A percentile compares a stretch with the other conserved stretches of the same genome.
Evolutionary conservation across 2,329 filamentous ascomycete genomes (phyloP).

Genomic region (Aspergillus sp.): DNA sequence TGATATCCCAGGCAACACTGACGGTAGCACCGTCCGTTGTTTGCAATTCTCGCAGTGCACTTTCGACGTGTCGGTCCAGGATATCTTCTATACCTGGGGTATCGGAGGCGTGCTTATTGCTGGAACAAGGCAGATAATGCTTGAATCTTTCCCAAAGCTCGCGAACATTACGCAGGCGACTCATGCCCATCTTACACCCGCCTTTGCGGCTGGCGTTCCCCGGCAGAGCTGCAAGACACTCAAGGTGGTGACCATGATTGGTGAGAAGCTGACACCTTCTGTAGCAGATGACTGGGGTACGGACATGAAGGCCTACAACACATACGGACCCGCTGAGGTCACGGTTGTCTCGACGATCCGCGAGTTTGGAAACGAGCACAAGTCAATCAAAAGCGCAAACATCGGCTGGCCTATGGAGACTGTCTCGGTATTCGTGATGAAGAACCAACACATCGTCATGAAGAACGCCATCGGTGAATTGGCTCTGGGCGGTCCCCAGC

Average conservation of each 20-base stretch:
- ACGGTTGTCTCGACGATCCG: constrained; percentile 34
- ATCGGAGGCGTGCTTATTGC: constrained; percentile 29
- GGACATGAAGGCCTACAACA: constrained; percentile 37
- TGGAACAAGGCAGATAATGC: constrained; percentile 28
- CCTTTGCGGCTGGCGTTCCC: constrained; percentile 31
- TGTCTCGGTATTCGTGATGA: constrained; percentile 31
- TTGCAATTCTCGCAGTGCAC: constrained; percentile 41
- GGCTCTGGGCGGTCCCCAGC: constrained; percentile 30
- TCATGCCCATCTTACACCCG: constrained; percentile 33
- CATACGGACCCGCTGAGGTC: constrained; percentile 42
- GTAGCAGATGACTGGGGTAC: constrained; percentile 41
- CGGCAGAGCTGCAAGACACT: constrained; percentile 29
- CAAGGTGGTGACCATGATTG: constrained; percentile 36
- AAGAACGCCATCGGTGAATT: constrained; percentile 31
- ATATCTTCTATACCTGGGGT: constrained; percentile 34
- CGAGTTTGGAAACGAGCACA: constrained; percentile 27
- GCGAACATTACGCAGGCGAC: constrained; percentile 28
- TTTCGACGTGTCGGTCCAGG: constrained; percentile 43
- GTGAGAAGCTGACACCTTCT: constrained; percentile 32
- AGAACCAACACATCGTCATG: constrained; percentile 23
- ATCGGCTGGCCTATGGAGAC: constrained; percentile 34
- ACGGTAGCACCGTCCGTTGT: constrained; percentile 29
- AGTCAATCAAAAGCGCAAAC: constrained; percentile 28
- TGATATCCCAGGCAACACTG: constrained; percentile 30
- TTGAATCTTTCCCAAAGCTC: constrained; percentile 28